These are phyloP conservation scores for Colletotrichum higginsianum DNA, from an alignment of 2,329 filamentous ascomycete species.

Conservation along the genomic window DNA sequence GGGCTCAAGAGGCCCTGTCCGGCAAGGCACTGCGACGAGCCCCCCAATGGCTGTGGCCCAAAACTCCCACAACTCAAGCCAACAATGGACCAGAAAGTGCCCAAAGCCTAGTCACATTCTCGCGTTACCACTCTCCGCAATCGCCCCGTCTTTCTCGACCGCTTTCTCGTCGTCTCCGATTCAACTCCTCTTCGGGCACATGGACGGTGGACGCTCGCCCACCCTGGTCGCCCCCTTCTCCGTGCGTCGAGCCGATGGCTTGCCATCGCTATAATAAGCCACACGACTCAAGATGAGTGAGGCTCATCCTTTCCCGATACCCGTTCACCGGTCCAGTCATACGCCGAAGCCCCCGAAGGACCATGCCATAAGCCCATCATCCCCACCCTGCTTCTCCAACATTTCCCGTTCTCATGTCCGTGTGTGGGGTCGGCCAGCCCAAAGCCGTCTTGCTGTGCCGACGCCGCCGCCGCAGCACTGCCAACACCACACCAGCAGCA, in stretches of 20 bases:
- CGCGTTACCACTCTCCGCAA: slow-evolving; percentile 29
- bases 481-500: neutral
- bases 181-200: slow-evolving; percentile 12
- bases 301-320: slow-evolving; percentile 25
- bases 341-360: slow-evolving; percentile 25
- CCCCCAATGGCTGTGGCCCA: slow-evolving; percentile 11
- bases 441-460: slow-evolving; percentile 10
- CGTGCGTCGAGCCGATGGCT: slow-evolving; percentile 34
- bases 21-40: slow-evolving; percentile 18
- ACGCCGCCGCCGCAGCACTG: slow-evolving; percentile 17
- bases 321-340: slow-evolving; percentile 33
- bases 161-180: slow-evolving; percentile 13
- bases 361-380: slow-evolving; percentile 17
- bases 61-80: slow-evolving; percentile 23
- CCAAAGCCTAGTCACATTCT: slow-evolving; percentile 12
- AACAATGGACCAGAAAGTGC: slow-evolving; percentile 29
- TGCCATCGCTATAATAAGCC: slow-evolving; percentile 13
- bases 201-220: slow-evolving; percentile 8
- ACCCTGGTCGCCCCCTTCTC: slow-evolving; percentile 35
- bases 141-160: slow-evolving; percentile 30
- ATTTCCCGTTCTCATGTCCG: neutral
- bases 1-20: slow-evolving; percentile 18
- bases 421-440: slow-evolving; percentile 20
- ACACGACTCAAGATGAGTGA: slow-evolving; percentile 5
- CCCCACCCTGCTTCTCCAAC: slow-evolving; percentile 11